These are phyloP conservation scores for Colletotrichum phormii DNA, from an alignment of 2,329 filamentous ascomycete species.

Conservation along the genomic window DNA sequence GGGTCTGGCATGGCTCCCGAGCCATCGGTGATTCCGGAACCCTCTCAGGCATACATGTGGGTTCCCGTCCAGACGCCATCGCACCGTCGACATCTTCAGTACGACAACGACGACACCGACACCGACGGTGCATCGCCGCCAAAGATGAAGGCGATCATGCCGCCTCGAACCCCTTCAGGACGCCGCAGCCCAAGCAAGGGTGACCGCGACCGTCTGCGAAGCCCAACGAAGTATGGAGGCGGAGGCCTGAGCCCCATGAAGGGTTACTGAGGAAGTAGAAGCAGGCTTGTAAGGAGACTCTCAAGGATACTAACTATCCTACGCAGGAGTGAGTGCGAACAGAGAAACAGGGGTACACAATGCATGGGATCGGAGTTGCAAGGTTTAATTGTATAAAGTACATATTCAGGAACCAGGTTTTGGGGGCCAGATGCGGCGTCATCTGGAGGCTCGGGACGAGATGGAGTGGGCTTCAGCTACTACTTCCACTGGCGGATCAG, in stretches of 20 bases:
- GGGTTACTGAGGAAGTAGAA: slow-evolving; percentile 39
- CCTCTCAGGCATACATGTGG: slow-evolving; percentile 59
- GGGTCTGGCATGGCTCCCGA: slow-evolving; percentile 33
- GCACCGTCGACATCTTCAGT: slow-evolving; percentile 53
- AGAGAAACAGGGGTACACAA: neutral
- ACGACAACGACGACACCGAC: slow-evolving; percentile 59
- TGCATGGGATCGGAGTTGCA: slow-evolving; percentile 33
- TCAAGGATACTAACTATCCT: neutral
- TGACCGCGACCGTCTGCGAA: slow-evolving; percentile 61
- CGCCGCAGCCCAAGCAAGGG: slow-evolving; percentile 62
- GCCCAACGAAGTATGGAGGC: slow-evolving; percentile 56
- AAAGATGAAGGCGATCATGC: slow-evolving; percentile 53
- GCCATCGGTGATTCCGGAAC: slow-evolving; percentile 42
- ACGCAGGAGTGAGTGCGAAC: neutral
- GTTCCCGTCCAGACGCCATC: slow-evolving; percentile 63
- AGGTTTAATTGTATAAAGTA: slow-evolving; percentile 22
- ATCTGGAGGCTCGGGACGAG: slow-evolving; percentile 15
- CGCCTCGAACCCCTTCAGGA: slow-evolving; percentile 58
- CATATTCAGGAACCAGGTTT: slow-evolving; percentile 4
- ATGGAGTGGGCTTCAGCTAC: neutral
- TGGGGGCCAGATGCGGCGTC: slow-evolving; percentile 25
- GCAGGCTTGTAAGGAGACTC: neutral
- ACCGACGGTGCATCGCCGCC: slow-evolving; percentile 62
- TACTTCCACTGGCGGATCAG: neutral
- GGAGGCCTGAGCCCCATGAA: slow-evolving; percentile 51